Percentiles rank a stretch among this genome's conserved stretches.
These are phyloP conservation scores for Gossypium longicalyx DNA, from an alignment of 345 rosid species.

Conservation along the genomic window DNA sequence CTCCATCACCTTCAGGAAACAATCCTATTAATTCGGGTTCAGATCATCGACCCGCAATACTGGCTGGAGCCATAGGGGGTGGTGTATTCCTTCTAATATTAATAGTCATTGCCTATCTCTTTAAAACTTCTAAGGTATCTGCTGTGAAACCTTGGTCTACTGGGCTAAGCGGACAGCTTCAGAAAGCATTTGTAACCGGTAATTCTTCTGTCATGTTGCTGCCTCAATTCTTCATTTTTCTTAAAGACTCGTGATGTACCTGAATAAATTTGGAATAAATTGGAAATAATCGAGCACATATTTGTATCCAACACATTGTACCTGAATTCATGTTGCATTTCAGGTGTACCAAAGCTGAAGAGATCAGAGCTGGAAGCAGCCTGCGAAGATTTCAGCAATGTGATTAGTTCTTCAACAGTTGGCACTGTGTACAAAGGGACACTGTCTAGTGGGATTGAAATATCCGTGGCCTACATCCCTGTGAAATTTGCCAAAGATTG, in stretches of 20 bases:
- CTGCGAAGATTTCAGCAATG: conserved; percentile 94
- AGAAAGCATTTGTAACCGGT: conserved; percentile 84
- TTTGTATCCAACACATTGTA: not conserved
- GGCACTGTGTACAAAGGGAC: conserved; percentile 85
- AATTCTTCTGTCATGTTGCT: conserved; percentile 18
- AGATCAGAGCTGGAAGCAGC: conserved; percentile 81
- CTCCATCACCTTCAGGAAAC: not conserved
- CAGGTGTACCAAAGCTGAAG: conserved; percentile 88
- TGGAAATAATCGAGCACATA: too few relatives aligned
- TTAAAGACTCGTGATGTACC: not conserved
- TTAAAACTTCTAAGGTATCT: conserved; percentile 38
- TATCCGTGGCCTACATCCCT: conserved; percentile 63
- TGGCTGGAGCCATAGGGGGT: conserved; percentile 36
- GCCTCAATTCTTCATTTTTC: not conserved
- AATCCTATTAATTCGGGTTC: not conserved
- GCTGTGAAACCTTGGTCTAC: conserved; percentile 90
- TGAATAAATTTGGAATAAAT: too few relatives aligned
- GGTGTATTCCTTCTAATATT: conserved; percentile 33
- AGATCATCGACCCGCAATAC: conserved; percentile 6
- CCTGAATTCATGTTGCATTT: conserved; percentile 14
- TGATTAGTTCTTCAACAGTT: conserved; percentile 63
- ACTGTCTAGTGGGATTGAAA: conserved; percentile 81
- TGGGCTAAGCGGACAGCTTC: conserved; percentile 91
- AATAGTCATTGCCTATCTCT: conserved; percentile 31
- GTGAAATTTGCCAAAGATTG: conserved; percentile 54